Base-by-base conservation (phyloP, 345 rosid genomes). In the Firmiana major region DNA sequence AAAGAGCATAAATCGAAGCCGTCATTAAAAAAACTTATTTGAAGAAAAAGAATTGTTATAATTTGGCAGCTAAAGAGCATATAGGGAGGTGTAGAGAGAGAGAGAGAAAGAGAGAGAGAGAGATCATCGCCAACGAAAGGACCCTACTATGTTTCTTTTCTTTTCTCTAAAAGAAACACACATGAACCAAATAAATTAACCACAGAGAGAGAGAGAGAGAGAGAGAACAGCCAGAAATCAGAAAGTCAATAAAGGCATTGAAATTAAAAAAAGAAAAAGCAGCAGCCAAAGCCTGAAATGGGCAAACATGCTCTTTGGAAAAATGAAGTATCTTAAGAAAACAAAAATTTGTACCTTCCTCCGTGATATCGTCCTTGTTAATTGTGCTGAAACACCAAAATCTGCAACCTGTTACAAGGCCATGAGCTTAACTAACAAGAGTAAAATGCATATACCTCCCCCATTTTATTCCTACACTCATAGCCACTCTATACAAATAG, bases 371-470 rank as follows among this genome's bases (percentile, higher is more conserved):
- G 99, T 97, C 83, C 98, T 91, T 38, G 99, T 97, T 75, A 97
- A 86, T 82, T 97, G 99, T 16, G 98, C 98, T 83, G 99, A 97
- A 77, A 97, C 99, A 46, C 99, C 99, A 90, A 97, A 97, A 86
- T 94, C 99, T 28, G 99, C 99, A 81, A 97, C 99, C 99, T 97
- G 91, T 81, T 59, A 79, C 70, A 78, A 78, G 48, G 73, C 62
- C 57, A 72, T 62, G 65, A 82, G 74, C 62, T 75, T 55, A 82
- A 73, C 55, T 78, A 75, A 70, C 81, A 81, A 81, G 34, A 80
- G 57, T 42, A 28, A 36, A 77, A 58, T 45, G 21, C 66, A 66
- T 58, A 22, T 59, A 77, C 77, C 46, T 63, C 31, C 38, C 40
- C 64, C 26, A 59, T 40, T 46, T n/a, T 67, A 48, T 40, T 65